Conservation (phyloP, 805 yeast species). For the Metschnikowia picachoensis region DNA sequence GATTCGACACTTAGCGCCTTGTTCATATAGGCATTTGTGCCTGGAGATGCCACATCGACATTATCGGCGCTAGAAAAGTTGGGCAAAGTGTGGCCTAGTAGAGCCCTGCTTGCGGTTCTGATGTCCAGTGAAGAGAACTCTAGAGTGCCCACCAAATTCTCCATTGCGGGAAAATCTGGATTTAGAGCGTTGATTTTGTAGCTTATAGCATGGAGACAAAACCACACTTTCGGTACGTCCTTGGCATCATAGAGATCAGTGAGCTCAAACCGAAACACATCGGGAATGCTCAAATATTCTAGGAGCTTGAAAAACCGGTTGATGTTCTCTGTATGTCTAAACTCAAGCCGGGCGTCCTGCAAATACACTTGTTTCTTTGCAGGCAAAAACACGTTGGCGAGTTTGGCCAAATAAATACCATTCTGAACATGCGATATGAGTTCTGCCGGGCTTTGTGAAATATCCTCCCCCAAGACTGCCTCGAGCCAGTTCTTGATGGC, state of each 20-base stretch:
- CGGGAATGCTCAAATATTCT: slow-evolving; percentile 72
- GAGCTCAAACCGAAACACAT: slow-evolving; percentile 82
- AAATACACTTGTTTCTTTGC: slow-evolving; percentile 53
- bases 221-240: slow-evolving; percentile 89
- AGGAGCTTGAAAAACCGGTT: slow-evolving; percentile 73
- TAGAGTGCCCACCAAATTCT: slow-evolving; percentile 56
- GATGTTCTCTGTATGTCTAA: slow-evolving; percentile 90
- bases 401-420: slow-evolving; percentile 81
- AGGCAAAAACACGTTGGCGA: slow-evolving; percentile 71
- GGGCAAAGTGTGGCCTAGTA: slow-evolving; percentile 67
- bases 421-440: slow-evolving; percentile 67
- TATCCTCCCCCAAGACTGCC: slow-evolving; percentile 50
- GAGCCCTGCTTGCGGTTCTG: slow-evolving; percentile 61
- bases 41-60: slow-evolving; percentile 19
- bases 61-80: slow-evolving; percentile 54
- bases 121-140: slow-evolving; percentile 69
- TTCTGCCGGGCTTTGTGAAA: slow-evolving; percentile 53
- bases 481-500: slow-evolving; percentile 85
- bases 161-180: slow-evolving; percentile 53
- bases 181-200: slow-evolving; percentile 61
- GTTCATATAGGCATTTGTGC: slow-evolving; percentile 17
- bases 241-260: slow-evolving; percentile 91
- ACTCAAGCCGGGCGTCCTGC: slow-evolving; percentile 58
- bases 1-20: slow-evolving; percentile 12
- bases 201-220: slow-evolving; percentile 85